Conservation (phyloP, 2,329 filamentous ascomycete species). For the Monosporascus sp. region DNA sequence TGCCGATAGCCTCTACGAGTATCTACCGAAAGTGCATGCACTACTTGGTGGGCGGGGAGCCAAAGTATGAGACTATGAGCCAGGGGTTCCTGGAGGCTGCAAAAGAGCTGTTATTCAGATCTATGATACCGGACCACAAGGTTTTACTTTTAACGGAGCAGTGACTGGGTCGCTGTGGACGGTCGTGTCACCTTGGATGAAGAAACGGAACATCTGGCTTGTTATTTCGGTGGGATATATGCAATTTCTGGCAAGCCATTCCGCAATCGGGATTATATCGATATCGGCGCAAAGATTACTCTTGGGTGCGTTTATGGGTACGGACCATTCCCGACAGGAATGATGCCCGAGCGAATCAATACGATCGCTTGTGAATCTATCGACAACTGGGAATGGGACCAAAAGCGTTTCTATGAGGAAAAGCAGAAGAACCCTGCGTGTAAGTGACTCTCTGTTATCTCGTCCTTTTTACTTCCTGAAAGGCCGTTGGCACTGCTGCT, state of each 20-base stretch:
- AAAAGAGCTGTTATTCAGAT: constrained; percentile 60
- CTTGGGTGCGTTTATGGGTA: constrained; percentile 62
- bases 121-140: constrained; percentile 53
- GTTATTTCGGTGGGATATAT: constrained; percentile 68
- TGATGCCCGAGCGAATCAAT: constrained; percentile 57
- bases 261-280: constrained; percentile 46
- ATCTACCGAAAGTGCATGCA: constrained; percentile 60
- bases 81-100: constrained; percentile 50
- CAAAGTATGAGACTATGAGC: constrained; percentile 34
- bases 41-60: constrained; percentile 54
- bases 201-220: constrained; percentile 57
- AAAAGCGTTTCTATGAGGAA: constrained; percentile 15
- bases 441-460: too few relatives aligned
- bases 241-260: constrained; percentile 62
- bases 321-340: constrained; percentile 48
- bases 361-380: constrained; percentile 38
- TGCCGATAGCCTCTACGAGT: constrained; percentile 46
- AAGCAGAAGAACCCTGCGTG: constrained; percentile 17
- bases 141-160: constrained; percentile 62
- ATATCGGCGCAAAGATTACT: constrained; percentile 52
- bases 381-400: constrained; percentile 27
- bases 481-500: too few relatives aligned
- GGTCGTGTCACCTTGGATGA: constrained; percentile 24
- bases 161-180: constrained; percentile 29
- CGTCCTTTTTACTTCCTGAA: too few relatives aligned